Evolutionary conservation across 371 early-diverging fungal genomes (phyloP), one percentile per base, ranked within the genome.

Genomic region (Mucor saturninus): DNA sequence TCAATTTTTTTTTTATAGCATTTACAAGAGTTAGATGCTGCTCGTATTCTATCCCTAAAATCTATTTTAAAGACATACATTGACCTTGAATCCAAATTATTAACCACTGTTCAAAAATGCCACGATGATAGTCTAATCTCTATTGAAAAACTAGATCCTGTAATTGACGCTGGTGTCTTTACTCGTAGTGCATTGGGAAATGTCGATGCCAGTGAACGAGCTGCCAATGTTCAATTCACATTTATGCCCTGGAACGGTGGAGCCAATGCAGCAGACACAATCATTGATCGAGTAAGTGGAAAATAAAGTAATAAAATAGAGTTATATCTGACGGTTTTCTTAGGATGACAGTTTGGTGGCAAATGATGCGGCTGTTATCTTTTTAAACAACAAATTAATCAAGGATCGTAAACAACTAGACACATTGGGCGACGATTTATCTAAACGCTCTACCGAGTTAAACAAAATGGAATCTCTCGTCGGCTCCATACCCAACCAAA

Each of bases 371-470:
- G 76, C 84, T 2, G 69, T 71, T 2, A 83, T 87, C 6, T 89
- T 83, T 49, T 68, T 91, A 62, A 85, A 76, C 52, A 91, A 91
- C 67, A 85, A 83, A 35, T 67, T 87, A 11, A 67, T 84, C 59
- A 91, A 90, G 65, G 60, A 83, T 56, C 69, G 77, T 35, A 75
- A 75, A 31, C 76, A 76, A 31, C 68, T 86, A 8, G 73, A 77
- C 26, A 61, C 74, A 35, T 10, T 84, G 10, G 77, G 64, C 3
- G 77, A 74, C 38, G 89, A 89, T 6, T 64, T 92, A 51, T 69
- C 74, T 4, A 63, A 62, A 26, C 61, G 62, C 30, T 67, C 78
- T 8, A 29, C 57, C 6, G 69, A 76, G 29, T 57, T 75, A 39
- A 60, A 55, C 28, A 52, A 62, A 28, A 43, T 80, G 5, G 66